phyloP scores from a whole-genome alignment of 1,284 basidiomycete species.

The Ustilago crameri region DNA sequence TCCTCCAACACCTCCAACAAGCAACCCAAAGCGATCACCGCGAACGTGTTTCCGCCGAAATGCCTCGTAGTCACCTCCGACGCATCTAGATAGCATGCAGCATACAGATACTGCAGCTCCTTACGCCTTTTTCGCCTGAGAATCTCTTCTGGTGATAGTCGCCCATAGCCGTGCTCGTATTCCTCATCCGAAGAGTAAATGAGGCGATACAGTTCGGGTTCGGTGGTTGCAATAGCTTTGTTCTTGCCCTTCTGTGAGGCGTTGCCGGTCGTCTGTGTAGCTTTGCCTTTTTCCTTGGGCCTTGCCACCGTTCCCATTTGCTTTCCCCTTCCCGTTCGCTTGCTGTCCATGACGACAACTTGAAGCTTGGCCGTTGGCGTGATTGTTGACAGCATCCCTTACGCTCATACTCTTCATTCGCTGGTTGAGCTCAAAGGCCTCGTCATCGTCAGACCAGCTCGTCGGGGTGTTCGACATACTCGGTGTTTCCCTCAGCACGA shows the following conservation, averaged over 20 bases:
- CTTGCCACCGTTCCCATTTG: background rate
- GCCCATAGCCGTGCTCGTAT: constrained; percentile 4
- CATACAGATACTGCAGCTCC: constrained; percentile 27
- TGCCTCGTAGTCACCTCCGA: constrained; percentile 12
- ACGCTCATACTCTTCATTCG: background rate
- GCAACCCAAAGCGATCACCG: constrained; percentile 28
- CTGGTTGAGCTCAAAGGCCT: constrained; percentile 1
- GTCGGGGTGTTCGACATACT: background rate
- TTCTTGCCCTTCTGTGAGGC: constrained; percentile 10
- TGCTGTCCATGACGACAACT: background rate
- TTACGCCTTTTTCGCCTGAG: constrained; percentile 10
- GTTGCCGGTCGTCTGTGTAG: background rate
- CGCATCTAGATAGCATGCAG: constrained; percentile 29
- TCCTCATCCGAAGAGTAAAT: constrained; percentile 17
- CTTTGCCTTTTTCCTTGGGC: constrained; percentile 4
- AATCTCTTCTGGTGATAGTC: constrained; percentile 1
- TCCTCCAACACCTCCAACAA: constrained; percentile 29
- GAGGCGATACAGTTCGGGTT: constrained; percentile 7
- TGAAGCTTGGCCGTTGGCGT: background rate
- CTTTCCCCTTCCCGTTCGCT: constrained; percentile 3
- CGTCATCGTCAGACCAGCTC: constrained; percentile 19
- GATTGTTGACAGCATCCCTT: constrained; percentile 1
- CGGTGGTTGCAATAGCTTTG: constrained; percentile 10
- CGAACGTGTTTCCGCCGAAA: constrained; percentile 40
- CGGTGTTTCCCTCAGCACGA: constrained; percentile 12